Evolutionary conservation across 2,329 filamentous ascomycete genomes (phyloP).

Genomic region (Calonectria pseudoturangicola): DNA sequence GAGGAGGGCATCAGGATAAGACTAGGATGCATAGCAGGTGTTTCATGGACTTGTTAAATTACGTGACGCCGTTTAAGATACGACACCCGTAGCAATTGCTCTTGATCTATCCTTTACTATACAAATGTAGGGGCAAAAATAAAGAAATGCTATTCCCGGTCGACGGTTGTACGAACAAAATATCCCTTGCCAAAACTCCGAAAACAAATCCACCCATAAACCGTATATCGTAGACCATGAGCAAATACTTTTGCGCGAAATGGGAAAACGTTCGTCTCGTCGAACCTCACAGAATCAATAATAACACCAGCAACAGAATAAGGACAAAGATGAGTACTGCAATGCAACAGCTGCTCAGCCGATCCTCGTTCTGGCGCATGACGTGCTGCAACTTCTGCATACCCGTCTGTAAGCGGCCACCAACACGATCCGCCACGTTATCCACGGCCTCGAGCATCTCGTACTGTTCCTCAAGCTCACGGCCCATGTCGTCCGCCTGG

Average conservation of each 20-base stretch:
- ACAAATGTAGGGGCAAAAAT: constrained; percentile 47
- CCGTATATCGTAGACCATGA: constrained; percentile 33
- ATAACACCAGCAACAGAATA: constrained; percentile 88
- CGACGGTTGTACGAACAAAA: constrained; percentile 37
- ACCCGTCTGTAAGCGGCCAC: constrained; percentile 88
- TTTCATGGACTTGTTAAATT: constrained; percentile 52
- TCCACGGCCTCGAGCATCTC: constrained; percentile 93
- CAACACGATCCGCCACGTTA: constrained; percentile 88
- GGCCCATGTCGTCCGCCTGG: constrained; percentile 96
- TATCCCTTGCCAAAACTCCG: constrained; percentile 48
- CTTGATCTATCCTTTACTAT: constrained; percentile 53
- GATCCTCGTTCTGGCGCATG: constrained; percentile 92
- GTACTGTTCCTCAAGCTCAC: constrained; percentile 95
- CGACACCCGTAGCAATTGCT: constrained; percentile 38
- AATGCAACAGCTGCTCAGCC: constrained; percentile 92
- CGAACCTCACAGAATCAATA: constrained; percentile 75
- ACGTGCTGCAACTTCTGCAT: constrained; percentile 91
- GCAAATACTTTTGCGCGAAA: constrained; percentile 22
- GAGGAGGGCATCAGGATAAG: constrained; percentile 34
- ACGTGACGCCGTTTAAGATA: constrained; percentile 43
- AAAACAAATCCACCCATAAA: constrained; percentile 35
- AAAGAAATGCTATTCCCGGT: constrained; percentile 39
- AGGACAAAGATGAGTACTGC: constrained; percentile 90
- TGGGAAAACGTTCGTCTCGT: background rate
- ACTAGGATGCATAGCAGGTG: constrained; percentile 40